phyloP scores from a whole-genome alignment of 2,329 filamentous ascomycete genomes.

The Pestalotiopsis sp. region DNA sequence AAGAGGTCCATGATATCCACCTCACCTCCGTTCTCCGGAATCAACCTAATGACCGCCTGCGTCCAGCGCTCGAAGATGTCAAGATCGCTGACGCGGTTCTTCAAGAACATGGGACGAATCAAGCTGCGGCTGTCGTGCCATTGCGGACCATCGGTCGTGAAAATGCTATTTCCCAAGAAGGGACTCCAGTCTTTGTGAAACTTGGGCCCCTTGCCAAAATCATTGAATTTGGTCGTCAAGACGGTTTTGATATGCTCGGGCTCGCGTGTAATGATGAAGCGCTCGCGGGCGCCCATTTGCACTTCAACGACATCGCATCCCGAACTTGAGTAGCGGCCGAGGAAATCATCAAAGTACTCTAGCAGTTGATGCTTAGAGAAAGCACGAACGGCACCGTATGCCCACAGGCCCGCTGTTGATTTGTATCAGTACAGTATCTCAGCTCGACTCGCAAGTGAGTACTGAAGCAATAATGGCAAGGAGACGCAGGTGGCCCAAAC shows the following conservation, averaged over 20 bases:
- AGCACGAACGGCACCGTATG: too few species aligned
- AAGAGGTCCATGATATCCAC: constrained; percentile 66
- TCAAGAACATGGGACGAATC: constrained; percentile 55
- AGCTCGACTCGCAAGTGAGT: too few species aligned
- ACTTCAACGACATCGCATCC: too few species aligned
- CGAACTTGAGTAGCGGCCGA: too few species aligned
- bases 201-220: neutral
- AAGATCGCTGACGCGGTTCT: constrained; percentile 50
- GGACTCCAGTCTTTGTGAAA: constrained; percentile 35
- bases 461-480: too few species aligned
- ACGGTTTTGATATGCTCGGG: neutral
- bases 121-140: constrained; percentile 58
- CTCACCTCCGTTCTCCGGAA: constrained; percentile 55
- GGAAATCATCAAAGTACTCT: too few species aligned
- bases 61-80: constrained; percentile 64
- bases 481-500: too few species aligned
- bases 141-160: constrained; percentile 50
- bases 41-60: constrained; percentile 56
- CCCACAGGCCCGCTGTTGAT: too few species aligned
- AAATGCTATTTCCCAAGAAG: constrained; percentile 59
- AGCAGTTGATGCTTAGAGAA: too few species aligned
- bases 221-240: neutral
- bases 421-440: too few species aligned
- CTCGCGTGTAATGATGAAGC: neutral
- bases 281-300: neutral